Conservation (phyloP, 176 grass and related monocot species). For the Poa annua region DNA sequence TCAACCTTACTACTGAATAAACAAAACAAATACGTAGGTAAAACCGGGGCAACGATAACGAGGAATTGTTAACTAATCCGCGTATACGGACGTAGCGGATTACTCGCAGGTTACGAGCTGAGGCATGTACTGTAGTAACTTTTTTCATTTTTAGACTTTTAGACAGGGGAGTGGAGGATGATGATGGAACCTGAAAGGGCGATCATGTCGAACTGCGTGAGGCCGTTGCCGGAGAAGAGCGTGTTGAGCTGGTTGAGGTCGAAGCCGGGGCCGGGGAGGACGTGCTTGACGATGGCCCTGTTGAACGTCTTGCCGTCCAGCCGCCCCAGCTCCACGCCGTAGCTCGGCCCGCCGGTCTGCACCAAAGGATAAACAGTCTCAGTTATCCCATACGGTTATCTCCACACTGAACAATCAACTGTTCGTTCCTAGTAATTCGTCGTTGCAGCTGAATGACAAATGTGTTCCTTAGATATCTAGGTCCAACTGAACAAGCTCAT, state of each 20-base stretch:
- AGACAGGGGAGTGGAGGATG: not conserved
- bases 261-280: conserved; percentile 69
- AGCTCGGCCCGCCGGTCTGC: conserved; percentile 66
- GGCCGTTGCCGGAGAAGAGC: conserved; percentile 66
- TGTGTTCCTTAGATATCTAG: no score
- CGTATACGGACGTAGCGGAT: no score
- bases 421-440: no score
- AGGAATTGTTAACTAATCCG: not conserved
- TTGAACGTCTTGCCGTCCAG: conserved; percentile 68
- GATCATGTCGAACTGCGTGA: conserved; percentile 84
- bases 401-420: no score
- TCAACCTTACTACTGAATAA: not conserved
- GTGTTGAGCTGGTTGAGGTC: conserved; percentile 69
- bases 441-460: not conserved
- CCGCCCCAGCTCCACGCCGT: conserved; percentile 71
- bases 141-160: no score
- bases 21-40: no score
- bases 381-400: no score
- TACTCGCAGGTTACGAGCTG: no score
- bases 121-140: no score
- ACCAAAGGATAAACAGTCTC: no score
- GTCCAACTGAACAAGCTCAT: no score
- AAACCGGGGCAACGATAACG: no score
- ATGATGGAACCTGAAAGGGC: conserved; percentile 48
- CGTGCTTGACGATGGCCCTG: conserved; percentile 74